Conservation (phyloP, 352 stramenopile species). For the Pythium periplocum region DNA sequence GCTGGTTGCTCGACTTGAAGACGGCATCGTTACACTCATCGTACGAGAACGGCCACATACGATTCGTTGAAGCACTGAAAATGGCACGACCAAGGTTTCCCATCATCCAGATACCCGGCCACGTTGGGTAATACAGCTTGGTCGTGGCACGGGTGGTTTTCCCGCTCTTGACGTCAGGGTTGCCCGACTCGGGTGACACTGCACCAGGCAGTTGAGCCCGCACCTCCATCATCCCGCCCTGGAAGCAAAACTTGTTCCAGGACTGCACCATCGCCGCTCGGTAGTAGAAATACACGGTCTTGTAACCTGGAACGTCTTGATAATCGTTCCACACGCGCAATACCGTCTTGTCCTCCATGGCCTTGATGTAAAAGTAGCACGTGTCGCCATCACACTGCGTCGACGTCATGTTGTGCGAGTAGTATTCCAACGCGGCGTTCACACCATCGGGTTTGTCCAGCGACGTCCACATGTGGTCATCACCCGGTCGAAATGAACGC, state of each 20-base stretch:
- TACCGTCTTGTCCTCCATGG: conserved; percentile 20
- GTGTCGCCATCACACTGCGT: conserved; percentile 27
- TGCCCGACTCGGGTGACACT: conserved; percentile 9
- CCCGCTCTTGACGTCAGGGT: conserved; percentile 8
- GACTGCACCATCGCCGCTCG: conserved; percentile 17
- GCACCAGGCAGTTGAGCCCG: conserved; percentile 77
- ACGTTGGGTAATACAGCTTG: conserved; percentile 27
- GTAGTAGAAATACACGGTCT: conserved; percentile 30
- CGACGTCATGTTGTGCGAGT: conserved; percentile 81
- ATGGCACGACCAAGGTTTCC: no score
- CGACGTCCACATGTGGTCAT: no score
- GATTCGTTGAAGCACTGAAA: conserved; percentile 51
- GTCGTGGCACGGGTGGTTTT: conserved; percentile 2
- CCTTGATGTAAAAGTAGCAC: conserved; percentile 49
- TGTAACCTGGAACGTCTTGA: conserved; percentile 38
- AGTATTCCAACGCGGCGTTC: conserved; percentile 88
- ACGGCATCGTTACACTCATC: conserved; percentile 58
- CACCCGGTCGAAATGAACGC: no score
- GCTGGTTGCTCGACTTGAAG: conserved; percentile 51
- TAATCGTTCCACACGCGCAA: conserved; percentile 5
- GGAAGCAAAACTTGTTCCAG: no score
- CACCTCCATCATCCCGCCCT: conserved; percentile 28
- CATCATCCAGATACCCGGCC: conserved; percentile 25
- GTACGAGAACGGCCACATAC: conserved; percentile 88
- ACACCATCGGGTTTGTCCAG: conserved; percentile 21